Percentiles rank a stretch among this genome's conserved stretches.
These are phyloP conservation scores for Aspergillus pseudoglaucus DNA, from an alignment of 2,329 filamentous ascomycete genomes.

Conservation along the genomic window DNA sequence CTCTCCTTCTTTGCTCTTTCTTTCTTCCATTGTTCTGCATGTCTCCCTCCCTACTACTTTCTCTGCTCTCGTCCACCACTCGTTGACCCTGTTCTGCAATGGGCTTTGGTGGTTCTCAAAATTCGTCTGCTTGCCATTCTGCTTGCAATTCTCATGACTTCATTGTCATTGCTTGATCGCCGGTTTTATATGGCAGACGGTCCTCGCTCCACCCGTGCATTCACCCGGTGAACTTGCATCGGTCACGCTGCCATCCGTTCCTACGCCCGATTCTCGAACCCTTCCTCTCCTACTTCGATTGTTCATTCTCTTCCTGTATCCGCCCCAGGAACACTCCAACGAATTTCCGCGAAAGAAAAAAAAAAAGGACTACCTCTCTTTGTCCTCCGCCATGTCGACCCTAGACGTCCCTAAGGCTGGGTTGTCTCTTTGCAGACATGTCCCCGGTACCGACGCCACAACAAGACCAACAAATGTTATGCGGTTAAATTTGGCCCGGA, in stretches of 20 bases:
- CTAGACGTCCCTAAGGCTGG: slow-evolving; percentile 34
- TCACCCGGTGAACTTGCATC: slow-evolving; percentile 34
- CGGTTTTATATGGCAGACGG: slow-evolving; percentile 23
- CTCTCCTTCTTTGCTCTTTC: slow-evolving; percentile 9
- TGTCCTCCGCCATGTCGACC: slow-evolving; percentile 24
- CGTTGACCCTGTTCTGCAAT: slow-evolving; percentile 11
- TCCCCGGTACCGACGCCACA: slow-evolving; percentile 21
- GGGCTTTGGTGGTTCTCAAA: slow-evolving; percentile 11
- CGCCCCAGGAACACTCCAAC: slow-evolving; percentile 4
- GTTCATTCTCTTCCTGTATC: slow-evolving; percentile 3
- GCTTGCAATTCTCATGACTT: slow-evolving; percentile 12
- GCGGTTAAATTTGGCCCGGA: slow-evolving; percentile 41
- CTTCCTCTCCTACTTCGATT: slow-evolving; percentile 10
- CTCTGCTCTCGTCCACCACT: slow-evolving; percentile 4
- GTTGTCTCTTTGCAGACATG: slow-evolving; percentile 33
- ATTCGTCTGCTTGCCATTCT: slow-evolving; percentile 10
- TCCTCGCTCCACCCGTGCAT: slow-evolving; percentile 23
- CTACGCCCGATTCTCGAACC: slow-evolving; percentile 15
- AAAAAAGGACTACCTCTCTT: too few relatives aligned
- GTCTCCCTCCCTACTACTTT: slow-evolving; percentile 1
- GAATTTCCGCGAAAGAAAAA: too few relatives aligned
- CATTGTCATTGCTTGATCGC: slow-evolving; percentile 17
- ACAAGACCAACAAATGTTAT: slow-evolving; percentile 38
- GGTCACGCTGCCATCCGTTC: slow-evolving; percentile 30
- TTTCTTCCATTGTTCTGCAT: slow-evolving; percentile 6